Base-by-base conservation (phyloP, 257 asterid genomes). In the Verbena officinalis region DNA sequence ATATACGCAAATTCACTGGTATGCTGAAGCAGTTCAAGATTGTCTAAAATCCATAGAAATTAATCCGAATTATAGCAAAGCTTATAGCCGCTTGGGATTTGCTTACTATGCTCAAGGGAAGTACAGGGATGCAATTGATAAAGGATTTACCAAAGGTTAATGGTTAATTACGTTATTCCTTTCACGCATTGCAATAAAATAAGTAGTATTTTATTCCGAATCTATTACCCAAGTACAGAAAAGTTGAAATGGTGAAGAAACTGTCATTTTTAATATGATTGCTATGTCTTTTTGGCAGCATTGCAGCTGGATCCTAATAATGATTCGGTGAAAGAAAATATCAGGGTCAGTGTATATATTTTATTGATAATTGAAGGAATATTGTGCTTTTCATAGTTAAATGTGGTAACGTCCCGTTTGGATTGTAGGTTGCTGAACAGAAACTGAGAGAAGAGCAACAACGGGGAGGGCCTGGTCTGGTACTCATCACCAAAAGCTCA, bases 61-160 rank as follows among this genome's bases (percentile, higher is more conserved):
- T 53, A 75, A 90, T 73, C 96, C 97, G 53, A 79, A 76, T 74
- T 90, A 90, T 59, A 80, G 96, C 82, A 87, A 90, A 80, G 97
- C 89, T 56, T 90, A 87, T 71, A 87, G 97, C 76, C 94, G 97
- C 23, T 67, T 87, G 79, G 96, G 97, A 66, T 87, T 85, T 78
- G 96, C 84, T 70, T 87, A 87, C 69, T 85, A 87, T 77, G 85
- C 95, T 72, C 92, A 90, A 79, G 95, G 95, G 72, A 85, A 59
- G 66, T 90, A 85, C 77, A 78, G 77, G 71, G 97, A 90, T 73
- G 97, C 97, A 55, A 83, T 90, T 67, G 90, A 81, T 62, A 66
- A 82, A 73, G 97, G 97, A 72, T 90, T 78, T 77, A 46, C 4
- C 56, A 83, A 75, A 90, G 97, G 97, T 90, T 67, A 63, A 83